phyloP scores from a whole-genome alignment of 169 alveolate genomes.

The Plasmodium adleri region DNA sequence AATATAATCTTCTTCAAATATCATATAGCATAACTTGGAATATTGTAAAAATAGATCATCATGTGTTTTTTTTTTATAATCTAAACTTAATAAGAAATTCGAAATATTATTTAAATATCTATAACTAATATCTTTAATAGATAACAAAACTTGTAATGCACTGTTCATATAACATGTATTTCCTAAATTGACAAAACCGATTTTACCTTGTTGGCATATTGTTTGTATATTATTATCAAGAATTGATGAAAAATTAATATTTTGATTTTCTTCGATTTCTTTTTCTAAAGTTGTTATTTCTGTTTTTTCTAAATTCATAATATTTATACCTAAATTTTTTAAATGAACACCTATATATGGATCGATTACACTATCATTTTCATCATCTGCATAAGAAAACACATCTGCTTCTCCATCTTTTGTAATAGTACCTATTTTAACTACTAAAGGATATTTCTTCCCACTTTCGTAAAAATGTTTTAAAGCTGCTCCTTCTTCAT shows the following conservation, averaged over 20 bases:
- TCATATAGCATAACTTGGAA: constrained; percentile 37
- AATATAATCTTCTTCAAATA: constrained; percentile 39
- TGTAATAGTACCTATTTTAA: constrained; percentile 94
- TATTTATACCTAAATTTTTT: constrained; percentile 91
- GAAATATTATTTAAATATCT: constrained; percentile 18
- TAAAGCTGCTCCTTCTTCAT: constrained; percentile 94
- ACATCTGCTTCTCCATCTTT: constrained; percentile 93
- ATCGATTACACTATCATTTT: constrained; percentile 89
- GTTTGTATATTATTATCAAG: constrained; percentile 78
- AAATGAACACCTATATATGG: constrained; percentile 90
- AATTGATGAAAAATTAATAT: constrained; percentile 60
- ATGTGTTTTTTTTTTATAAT: constrained; percentile 22
- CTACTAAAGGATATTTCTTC: constrained; percentile 90
- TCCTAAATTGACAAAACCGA: constrained; percentile 89
- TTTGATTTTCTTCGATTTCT: constrained; percentile 61
- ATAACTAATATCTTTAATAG: constrained; percentile 51
- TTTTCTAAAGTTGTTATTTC: constrained; percentile 18
- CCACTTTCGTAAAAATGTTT: constrained; percentile 89
- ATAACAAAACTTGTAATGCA: constrained; percentile 83
- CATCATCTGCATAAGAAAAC: constrained; percentile 93
- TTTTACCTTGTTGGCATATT: constrained; percentile 77
- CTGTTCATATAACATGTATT: constrained; percentile 90
- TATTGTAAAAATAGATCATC: constrained; percentile 47
- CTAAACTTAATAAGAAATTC: constrained; percentile 28
- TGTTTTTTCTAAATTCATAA: constrained; percentile 80